A percentile compares a stretch with the other conserved stretches of the same genome.
These are phyloP conservation scores for Centaurea solstitialis DNA, from an alignment of 129 eudicot genomes.

Conservation along the genomic window DNA sequence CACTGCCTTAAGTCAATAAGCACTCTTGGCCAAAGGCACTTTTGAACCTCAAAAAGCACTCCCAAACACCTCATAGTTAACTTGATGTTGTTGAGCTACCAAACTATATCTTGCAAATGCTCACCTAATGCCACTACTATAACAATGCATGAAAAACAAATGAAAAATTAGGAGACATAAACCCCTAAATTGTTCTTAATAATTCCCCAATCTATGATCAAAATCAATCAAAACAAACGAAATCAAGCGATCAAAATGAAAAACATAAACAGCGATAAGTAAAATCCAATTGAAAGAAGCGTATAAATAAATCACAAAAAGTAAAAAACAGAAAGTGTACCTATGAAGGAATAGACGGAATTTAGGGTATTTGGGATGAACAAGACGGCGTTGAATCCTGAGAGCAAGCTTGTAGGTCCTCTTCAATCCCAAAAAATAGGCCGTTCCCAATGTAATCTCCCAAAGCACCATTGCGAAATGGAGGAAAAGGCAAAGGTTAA, in stretches of 20 bases:
- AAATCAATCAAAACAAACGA: neutral
- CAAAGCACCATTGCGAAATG: conserved; percentile 72
- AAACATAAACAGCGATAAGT: neutral
- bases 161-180: neutral
- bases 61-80: no score
- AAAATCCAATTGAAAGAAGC: neutral
- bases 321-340: conserved; percentile 25
- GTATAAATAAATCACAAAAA: neutral
- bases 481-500: neutral
- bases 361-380: conserved; percentile 60
- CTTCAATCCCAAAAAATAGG: conserved; percentile 84
- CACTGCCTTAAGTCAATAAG: no score
- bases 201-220: neutral
- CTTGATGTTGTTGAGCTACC: neutral
- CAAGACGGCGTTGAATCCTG: conserved; percentile 71
- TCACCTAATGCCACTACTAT: neutral
- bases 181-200: neutral
- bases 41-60: no score
- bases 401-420: conserved; percentile 78
- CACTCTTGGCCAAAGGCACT: no score
- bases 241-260: neutral
- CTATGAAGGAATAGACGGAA: conserved; percentile 65
- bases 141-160: neutral
- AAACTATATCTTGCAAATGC: neutral
- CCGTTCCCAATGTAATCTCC: conserved; percentile 92